Evolutionary conservation across 2,329 filamentous ascomycete genomes (phyloP), one percentile per base, ranked within the genome.

Genomic region (Cladophialophora exuberans): DNA sequence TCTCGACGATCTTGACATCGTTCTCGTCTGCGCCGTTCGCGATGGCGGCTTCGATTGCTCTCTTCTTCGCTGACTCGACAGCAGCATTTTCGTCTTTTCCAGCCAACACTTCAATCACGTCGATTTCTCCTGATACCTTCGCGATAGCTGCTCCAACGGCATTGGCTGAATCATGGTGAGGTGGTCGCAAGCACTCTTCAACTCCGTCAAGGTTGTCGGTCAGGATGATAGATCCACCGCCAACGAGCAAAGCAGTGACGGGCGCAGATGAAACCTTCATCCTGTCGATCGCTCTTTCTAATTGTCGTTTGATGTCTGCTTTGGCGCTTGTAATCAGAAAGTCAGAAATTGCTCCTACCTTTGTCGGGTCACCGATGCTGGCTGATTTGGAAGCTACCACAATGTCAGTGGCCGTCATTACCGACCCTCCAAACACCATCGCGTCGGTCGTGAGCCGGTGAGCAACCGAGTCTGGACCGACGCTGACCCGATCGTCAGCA

Each of bases 61-160:
- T 60, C 18, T 62, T 49, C 36, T 62, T 63, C 10, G 53, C 30
- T 9, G 42, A 58, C 53, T 28, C 67, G 65, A 17, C 61, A 54
- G 6, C 61, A 61, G 36, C 67, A 65, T 1, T 56, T 55, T 33
- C 69, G 58, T 51, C 49, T 28, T 17, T 39, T 17, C 43, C 59
- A 30, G 44, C 51, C 44, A 48, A 10, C 75, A 64, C 6, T 78
- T 76, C 79, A 73, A n/a, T 77, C 0, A 77, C 68, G 51, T 83
- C 80, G 2, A 83, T 70, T 11, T 77, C 76, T 0, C 79, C 80
- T 3, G 77, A 75, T 0, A 83, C 76, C 50, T 81, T 81, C 3
- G 79, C 79, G 26, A 83, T 82, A 0, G 83, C 83, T 0, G 83
- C 83, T 4, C 83, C 83, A 2, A 85, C 79, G 0, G 83, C 82